Conservation (phyloP, 2,329 filamentous ascomycete species). For the Oidium heveae region DNA sequence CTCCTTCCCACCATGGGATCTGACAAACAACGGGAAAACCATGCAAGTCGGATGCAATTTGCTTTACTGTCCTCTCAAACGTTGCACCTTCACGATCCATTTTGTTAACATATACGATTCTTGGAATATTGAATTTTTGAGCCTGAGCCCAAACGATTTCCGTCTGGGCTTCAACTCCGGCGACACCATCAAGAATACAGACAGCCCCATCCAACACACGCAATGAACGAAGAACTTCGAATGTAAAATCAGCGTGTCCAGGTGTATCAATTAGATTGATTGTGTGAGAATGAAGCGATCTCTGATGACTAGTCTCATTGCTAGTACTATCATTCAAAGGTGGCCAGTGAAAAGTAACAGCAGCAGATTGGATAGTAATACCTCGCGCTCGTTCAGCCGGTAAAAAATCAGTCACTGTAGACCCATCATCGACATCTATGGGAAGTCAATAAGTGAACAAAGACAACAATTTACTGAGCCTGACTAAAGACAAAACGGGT, state of each 20-base stretch:
- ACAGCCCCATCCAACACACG: constrained; percentile 72
- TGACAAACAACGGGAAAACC: constrained; percentile 82
- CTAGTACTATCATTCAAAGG: constrained; percentile 17
- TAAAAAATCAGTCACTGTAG: constrained; percentile 90
- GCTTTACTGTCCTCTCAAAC: constrained; percentile 65
- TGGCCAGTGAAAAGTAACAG: constrained; percentile 89
- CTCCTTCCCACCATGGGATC: constrained; percentile 71
- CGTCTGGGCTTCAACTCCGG: constrained; percentile 87
- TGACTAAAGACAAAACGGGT: too few relatives aligned
- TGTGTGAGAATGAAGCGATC: constrained; percentile 32
- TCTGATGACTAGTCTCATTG: constrained; percentile 19
- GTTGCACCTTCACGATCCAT: constrained; percentile 59
- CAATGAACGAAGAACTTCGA: constrained; percentile 79
- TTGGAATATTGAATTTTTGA: constrained; percentile 60
- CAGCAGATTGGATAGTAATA: constrained; percentile 93
- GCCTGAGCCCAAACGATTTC: constrained; percentile 91
- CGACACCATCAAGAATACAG: constrained; percentile 80
- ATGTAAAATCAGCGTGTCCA: constrained; percentile 90
- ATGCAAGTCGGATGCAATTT: constrained; percentile 55
- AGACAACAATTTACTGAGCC: too few relatives aligned
- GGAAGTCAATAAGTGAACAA: too few relatives aligned
- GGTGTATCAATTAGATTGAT: constrained; percentile 92
- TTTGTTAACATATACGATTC: constrained; percentile 65
- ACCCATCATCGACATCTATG: constrained; percentile 75
- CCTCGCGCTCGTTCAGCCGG: constrained; percentile 77